Conservation (phyloP, 306 rosid genomes). For the Prunus mira region DNA sequence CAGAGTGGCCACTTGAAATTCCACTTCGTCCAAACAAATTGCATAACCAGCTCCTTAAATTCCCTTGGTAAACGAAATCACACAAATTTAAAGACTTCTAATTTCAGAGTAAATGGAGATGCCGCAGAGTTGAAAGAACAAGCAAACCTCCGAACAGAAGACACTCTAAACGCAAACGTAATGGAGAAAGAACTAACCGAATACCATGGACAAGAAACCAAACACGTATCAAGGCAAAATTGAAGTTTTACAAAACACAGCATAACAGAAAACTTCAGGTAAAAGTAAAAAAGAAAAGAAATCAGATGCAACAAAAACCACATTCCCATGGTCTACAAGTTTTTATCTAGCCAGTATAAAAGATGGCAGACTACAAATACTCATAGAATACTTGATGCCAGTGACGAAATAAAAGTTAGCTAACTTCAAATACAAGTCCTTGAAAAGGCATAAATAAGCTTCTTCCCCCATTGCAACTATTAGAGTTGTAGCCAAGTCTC, state of each 20-base stretch:
- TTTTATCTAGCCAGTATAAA: not conserved
- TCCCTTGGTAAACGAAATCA: too few relatives aligned
- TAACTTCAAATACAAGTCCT: not conserved
- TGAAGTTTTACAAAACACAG: not conserved
- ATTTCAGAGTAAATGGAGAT: not conserved
- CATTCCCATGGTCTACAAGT: not conserved
- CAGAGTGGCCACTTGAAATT: too few relatives aligned
- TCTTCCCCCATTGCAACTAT: not conserved
- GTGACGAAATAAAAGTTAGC: not conserved
- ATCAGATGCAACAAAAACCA: constrained; percentile 1
- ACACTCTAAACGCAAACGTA: not conserved
- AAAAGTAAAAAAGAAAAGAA: not conserved
- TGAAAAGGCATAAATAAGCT: not conserved
- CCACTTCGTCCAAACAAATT: too few relatives aligned
- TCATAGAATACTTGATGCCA: not conserved
- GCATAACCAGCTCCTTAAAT: too few relatives aligned
- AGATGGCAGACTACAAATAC: not conserved
- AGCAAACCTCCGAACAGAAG: not conserved
- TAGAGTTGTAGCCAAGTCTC: not conserved
- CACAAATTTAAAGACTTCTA: not conserved
- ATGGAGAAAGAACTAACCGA: not conserved
- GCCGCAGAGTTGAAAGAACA: not conserved
- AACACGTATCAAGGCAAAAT: not conserved
- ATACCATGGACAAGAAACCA: not conserved
- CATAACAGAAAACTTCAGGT: not conserved